Conservation (phyloP, 2,329 filamentous ascomycete species). For the Teratosphaeriaceae sp. region DNA sequence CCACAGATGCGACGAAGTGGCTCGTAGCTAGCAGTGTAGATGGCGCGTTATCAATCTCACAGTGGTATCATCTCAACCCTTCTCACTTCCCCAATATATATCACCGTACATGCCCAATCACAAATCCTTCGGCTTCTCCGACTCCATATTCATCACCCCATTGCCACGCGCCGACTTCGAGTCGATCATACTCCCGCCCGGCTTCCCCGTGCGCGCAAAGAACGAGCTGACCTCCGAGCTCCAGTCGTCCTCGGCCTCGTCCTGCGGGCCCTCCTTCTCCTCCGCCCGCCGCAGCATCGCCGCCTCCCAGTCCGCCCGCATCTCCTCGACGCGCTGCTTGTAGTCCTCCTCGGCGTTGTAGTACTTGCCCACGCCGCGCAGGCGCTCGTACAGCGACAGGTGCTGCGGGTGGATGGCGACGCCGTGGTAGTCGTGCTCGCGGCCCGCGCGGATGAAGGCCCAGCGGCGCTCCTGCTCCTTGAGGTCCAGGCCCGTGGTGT, state of each 20-base stretch:
- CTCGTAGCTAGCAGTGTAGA: too few relatives aligned
- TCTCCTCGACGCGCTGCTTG: slow-evolving; percentile 71
- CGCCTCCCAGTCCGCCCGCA: slow-evolving; percentile 53
- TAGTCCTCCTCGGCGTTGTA: slow-evolving; percentile 82
- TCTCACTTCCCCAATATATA: not conserved
- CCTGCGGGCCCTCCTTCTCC: slow-evolving; percentile 42
- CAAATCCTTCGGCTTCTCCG: not conserved
- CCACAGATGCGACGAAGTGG: too few relatives aligned
- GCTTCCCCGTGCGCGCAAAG: slow-evolving; percentile 44
- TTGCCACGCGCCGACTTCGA: not conserved
- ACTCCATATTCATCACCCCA: not conserved
- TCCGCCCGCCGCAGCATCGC: slow-evolving; percentile 47
- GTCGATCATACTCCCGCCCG: slow-evolving; percentile 6
- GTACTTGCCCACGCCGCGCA: slow-evolving; percentile 68
- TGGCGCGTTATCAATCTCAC: too few relatives aligned
- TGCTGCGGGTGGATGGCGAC: slow-evolving; percentile 87
- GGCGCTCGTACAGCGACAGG: slow-evolving; percentile 79
- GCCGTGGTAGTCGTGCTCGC: slow-evolving; percentile 79
- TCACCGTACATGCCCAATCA: not conserved
- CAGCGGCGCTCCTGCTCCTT: slow-evolving; percentile 97
- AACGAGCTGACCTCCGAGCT: slow-evolving; percentile 46
- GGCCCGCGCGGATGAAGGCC: slow-evolving; percentile 74
- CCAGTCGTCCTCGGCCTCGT: slow-evolving; percentile 40
- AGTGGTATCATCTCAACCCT: slow-evolving; percentile 3
- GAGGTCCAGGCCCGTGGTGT: slow-evolving; percentile 91